Evolutionary conservation across 768 basidiomycete genomes (phyloP), one percentile per base, ranked within the genome.

Genomic region (Sutorius australiensis): DNA sequence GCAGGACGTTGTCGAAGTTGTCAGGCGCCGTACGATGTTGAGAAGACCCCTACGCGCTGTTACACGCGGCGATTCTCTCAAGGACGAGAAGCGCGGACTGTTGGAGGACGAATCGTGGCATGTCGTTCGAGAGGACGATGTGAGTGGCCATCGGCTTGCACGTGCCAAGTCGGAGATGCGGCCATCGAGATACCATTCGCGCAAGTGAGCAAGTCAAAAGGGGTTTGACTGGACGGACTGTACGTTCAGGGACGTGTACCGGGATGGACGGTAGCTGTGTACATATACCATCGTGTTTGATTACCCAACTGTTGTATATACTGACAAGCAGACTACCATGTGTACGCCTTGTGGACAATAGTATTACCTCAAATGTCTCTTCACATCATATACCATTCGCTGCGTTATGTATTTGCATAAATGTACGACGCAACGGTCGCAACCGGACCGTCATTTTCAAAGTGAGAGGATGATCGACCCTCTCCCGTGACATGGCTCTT

Each of bases 1-100:
- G 62, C 66, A 68, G 41, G 66, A 62, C 2, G 71, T 74, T 6
- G 73, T 75, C 24, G 61, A 68, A 36, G 59, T 61, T 19, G 43
- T 69, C 14, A 53, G 56, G 30, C 64, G 64, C 27, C 62, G 48
- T 39, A 52, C 67, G 39, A 64, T 56, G 19, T 4, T 58, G 34
- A 46, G 16, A 5, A 34, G 45, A 7, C 46, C 53, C n/a, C 28
- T 14, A 21, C 46, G 46, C 11, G 45, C 38, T 5, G 5, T 64
- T 5, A 32, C 17, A 17, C 67, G 65, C 17, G 51, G 32, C 5
- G 51, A 36, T 2, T 59, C 63, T 1, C 6, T 54, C 33, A 28
- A 0, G 21, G 67, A 62, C 2, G 65, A 68, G 16, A 67, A 55
- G 56, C 38, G 12, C 11, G 13, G 40, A 24, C 6, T 71, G 13